phyloP scores from a whole-genome alignment of 495 filamentous ascomycete genomes.

The Parathielavia appendiculata region DNA sequence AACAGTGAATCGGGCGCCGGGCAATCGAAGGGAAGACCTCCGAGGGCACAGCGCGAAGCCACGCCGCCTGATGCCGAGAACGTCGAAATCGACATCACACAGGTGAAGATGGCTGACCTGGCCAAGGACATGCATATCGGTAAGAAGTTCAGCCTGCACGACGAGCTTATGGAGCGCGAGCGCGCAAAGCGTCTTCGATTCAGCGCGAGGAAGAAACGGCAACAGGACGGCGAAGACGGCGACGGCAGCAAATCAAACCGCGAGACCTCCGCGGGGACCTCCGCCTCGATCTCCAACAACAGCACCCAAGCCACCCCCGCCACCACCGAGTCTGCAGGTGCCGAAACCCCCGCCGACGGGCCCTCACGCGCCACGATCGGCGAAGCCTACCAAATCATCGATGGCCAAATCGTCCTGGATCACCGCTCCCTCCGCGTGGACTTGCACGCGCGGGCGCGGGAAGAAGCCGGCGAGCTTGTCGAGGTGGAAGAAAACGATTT shows the following conservation, averaged over 20 bases:
- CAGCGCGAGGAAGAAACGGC: conserved; percentile 33
- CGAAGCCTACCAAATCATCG: conserved; percentile 54
- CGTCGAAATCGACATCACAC: conserved; percentile 60
- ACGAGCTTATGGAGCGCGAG: conserved; percentile 48
- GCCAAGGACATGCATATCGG: conserved; percentile 72
- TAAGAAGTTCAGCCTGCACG: conserved; percentile 67
- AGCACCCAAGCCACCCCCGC: neutral
- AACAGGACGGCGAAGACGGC: conserved; percentile 16
- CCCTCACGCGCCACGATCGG: conserved; percentile 18
- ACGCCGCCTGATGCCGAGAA: conserved; percentile 77
- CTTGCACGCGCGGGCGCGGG: conserved; percentile 62
- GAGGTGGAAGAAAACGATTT: conserved; percentile 79
- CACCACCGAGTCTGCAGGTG: neutral
- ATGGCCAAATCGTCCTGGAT: conserved; percentile 80
- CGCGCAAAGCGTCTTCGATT: conserved; percentile 39
- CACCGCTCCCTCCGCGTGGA: conserved; percentile 72
- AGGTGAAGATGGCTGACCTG: conserved; percentile 77
- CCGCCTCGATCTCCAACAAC: conserved; percentile 1
- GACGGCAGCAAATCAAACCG: conserved; percentile 4
- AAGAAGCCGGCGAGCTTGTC: conserved; percentile 53
- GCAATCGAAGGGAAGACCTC: conserved; percentile 21
- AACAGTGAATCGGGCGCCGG: conserved; percentile 14
- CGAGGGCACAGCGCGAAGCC: conserved; percentile 34
- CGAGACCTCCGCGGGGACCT: conserved; percentile 12
- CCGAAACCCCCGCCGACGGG: conserved; percentile 5